Conservation (phyloP, 805 yeast genomes). For the Peterozyma toletana region DNA sequence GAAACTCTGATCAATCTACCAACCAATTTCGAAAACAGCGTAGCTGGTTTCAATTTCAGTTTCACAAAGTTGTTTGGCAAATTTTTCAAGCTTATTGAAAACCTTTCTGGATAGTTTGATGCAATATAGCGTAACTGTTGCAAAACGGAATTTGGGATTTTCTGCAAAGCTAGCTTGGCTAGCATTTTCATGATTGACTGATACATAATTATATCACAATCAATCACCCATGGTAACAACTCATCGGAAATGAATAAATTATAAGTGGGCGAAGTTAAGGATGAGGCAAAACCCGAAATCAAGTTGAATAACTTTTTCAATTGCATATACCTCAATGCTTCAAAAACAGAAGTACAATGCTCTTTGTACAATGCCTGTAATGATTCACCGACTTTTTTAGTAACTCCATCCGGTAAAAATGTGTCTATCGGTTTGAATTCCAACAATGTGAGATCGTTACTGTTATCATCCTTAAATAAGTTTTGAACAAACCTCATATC, state of each 20-base stretch:
- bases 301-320: constrained; percentile 50
- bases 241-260: constrained; percentile 44
- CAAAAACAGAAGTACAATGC: constrained; percentile 59
- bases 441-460: constrained; percentile 12
- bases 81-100: constrained; percentile 29
- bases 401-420: constrained; percentile 36
- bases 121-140: constrained; percentile 48
- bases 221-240: constrained; percentile 53
- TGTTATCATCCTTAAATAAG: constrained; percentile 8
- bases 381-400: constrained; percentile 53
- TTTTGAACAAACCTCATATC: constrained; percentile 11
- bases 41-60: constrained; percentile 49
- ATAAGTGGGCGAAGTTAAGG: constrained; percentile 57
- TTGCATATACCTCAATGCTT: constrained; percentile 61
- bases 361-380: constrained; percentile 55
- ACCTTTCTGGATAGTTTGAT: constrained; percentile 32
- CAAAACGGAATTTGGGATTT: constrained; percentile 51
- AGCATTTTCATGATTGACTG: constrained; percentile 46
- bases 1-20: constrained; percentile 47
- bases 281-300: constrained; percentile 40
- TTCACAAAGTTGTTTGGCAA: constrained; percentile 43
- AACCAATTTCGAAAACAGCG: constrained; percentile 43
- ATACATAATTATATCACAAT: constrained; percentile 63
- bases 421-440: constrained; percentile 31
- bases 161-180: constrained; percentile 52